phyloP scores from a whole-genome alignment of 768 basidiomycete species.

The Flagelloscypha sp. region DNA sequence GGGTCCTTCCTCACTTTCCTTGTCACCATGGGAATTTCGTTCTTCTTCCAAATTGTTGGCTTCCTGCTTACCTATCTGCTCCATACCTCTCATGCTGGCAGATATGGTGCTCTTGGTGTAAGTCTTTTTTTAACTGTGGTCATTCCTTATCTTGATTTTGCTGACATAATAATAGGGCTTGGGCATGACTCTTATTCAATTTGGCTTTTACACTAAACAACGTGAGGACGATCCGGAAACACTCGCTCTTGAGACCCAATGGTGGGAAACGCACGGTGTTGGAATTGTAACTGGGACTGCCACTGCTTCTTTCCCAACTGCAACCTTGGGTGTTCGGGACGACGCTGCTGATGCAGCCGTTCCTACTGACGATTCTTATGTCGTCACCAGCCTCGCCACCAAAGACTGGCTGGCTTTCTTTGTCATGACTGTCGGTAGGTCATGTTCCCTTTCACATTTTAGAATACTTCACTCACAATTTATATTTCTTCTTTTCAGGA shows the following conservation, averaged over 20 bases:
- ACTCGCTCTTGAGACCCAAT: too few species aligned
- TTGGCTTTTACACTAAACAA: slow-evolving; percentile 55
- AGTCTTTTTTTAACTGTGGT: too few species aligned
- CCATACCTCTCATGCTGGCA: slow-evolving; percentile 85
- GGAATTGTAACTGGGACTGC: neutral
- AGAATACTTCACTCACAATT: neutral
- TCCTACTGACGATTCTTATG: slow-evolving; percentile 15
- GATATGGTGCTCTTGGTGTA: slow-evolving; percentile 87
- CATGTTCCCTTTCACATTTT: neutral
- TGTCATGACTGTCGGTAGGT: slow-evolving; percentile 78
- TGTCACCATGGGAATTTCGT: slow-evolving; percentile 76
- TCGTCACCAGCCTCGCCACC: slow-evolving; percentile 33
- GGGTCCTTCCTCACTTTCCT: slow-evolving; percentile 70
- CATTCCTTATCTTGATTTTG: too few species aligned
- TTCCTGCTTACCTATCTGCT: slow-evolving; percentile 90
- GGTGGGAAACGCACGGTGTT: too few species aligned
- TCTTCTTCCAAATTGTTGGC: slow-evolving; percentile 96
- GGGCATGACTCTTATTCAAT: slow-evolving; percentile 92
- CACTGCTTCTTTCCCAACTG: slow-evolving; percentile 1
- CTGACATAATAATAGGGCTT: too few species aligned
- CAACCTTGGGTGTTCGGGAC: neutral
- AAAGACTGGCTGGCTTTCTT: slow-evolving; percentile 88
- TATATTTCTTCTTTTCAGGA: slow-evolving; percentile 35
- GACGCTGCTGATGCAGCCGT: slow-evolving; percentile 11
- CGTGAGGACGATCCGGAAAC: slow-evolving; percentile 21